Evolutionary conservation across 371 early-diverging fungal genomes (phyloP), one percentile per base, ranked within the genome.

Genomic region (Parasitella parasitica): DNA sequence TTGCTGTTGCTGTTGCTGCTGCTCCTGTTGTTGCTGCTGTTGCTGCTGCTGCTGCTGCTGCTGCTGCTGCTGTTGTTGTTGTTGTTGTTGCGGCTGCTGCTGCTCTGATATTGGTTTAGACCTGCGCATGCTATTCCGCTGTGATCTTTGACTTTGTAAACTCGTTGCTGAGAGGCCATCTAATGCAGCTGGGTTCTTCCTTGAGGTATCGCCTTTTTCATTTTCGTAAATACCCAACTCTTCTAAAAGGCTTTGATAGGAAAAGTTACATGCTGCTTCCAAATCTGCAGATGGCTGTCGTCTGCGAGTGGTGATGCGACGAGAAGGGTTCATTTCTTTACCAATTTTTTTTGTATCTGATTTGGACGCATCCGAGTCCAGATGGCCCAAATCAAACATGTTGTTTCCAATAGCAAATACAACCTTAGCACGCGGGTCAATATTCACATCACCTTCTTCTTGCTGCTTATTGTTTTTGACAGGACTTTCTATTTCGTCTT

Each of bases 371-470:
- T 46, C 57, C 15, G 22, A 13, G 18, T 67, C 69, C 3, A 75
- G 62, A 6, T 72, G 65, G 24, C 81, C 81, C 1, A 86, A 66
- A 18, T 83, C 73, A 59, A 86, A 86, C 43, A 82, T 64, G 38
- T 84, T 86, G 34, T 64, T 71, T 1, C 86, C 86, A 28, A 86
- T 67, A 6, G 80, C 63, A 53, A 86, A 70, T 2, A 84, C 77
- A 15, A 86, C 76, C 18, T 84, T 74, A 4, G 84, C 81, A 7
- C 75, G 62, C 0, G 75, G 79, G 56, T 81, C 79, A 20, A 81
- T 75, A 2, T 54, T 26, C 15, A 76, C 66, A 41, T 80, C 76
- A 0, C 50, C 66, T 1, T 54, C 65, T 8, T 69, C 56, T 18
- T 57, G 52, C 9, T 38, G 13, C 18, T 20, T 51, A 15, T 38